A percentile compares a stretch with the other conserved stretches of the same genome.
Conservation (phyloP, 768 basidiomycete genomes). For the Russula olivacea region DNA sequence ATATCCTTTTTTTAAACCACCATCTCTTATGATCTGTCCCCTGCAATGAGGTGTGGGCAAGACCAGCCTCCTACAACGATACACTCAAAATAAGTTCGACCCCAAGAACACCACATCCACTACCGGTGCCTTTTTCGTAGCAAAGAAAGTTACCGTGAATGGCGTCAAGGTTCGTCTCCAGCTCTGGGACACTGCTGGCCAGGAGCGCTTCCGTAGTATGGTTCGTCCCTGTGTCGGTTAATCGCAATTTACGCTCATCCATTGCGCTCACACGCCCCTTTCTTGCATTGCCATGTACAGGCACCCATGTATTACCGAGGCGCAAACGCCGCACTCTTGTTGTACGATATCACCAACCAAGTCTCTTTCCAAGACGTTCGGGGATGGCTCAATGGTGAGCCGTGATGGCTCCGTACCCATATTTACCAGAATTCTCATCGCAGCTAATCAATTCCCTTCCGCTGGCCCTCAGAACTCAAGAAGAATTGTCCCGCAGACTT, state of each 20-base stretch:
- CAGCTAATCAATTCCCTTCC: conserved; percentile 13
- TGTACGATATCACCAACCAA: conserved; percentile 93
- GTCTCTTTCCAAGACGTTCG: conserved; percentile 85
- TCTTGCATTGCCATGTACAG: conserved; percentile 36
- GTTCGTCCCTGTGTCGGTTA: conserved; percentile 38
- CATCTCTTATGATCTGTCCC: not conserved
- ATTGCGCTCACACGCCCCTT: conserved; percentile 16
- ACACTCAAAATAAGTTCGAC: conserved; percentile 87
- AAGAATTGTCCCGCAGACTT: conserved; percentile 84
- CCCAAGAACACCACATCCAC: conserved; percentile 85
- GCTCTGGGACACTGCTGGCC: conserved; percentile 91
- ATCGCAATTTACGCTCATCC: conserved; percentile 21
- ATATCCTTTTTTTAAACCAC: not conserved
- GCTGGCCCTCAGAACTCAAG: conserved; percentile 59
- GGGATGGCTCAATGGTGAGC: conserved; percentile 83
- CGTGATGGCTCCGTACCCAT: not conserved
- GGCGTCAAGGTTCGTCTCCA: conserved; percentile 82
- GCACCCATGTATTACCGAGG: conserved; percentile 97
- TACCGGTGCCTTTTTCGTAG: conserved; percentile 89
- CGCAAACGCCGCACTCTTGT: conserved; percentile 86
- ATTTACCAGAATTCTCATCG: not conserved
- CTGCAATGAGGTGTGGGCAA: conserved; percentile 71
- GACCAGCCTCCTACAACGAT: conserved; percentile 84
- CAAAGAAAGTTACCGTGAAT: conserved; percentile 84
- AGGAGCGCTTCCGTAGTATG: conserved; percentile 90